phyloP scores from a whole-genome alignment of 306 rosid genomes.

The Vachellia pachyceras region DNA sequence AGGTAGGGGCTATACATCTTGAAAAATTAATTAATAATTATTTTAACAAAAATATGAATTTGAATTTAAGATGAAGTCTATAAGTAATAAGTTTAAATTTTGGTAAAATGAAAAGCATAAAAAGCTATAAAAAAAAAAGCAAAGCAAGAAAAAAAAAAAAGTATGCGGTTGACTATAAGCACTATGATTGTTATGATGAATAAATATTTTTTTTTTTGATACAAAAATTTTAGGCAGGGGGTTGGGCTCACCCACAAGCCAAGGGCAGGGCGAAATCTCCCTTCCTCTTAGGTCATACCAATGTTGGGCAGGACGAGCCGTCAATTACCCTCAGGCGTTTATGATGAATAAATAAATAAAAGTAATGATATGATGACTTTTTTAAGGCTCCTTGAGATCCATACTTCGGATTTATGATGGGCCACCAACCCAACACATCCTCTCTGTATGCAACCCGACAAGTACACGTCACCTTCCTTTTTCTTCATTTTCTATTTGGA shows the following conservation, averaged over 20 bases:
- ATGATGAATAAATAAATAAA: not conserved
- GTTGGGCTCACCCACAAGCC: too few relatives aligned
- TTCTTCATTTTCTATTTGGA: not conserved
- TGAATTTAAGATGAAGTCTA: too few relatives aligned
- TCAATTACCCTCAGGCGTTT: too few relatives aligned
- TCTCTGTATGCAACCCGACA: not conserved
- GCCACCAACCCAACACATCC: slow-evolving; percentile 3
- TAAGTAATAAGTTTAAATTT: not conserved
- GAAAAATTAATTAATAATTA: too few relatives aligned
- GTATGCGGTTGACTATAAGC: not conserved
- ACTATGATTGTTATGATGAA: not conserved
- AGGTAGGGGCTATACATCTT: not conserved
- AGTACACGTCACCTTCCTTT: not conserved
- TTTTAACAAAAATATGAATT: too few relatives aligned
- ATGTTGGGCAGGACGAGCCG: too few relatives aligned
- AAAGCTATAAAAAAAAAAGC: too few relatives aligned
- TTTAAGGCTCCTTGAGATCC: not conserved
- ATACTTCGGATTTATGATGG: not conserved
- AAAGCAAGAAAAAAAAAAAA: not conserved
- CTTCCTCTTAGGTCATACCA: too few relatives aligned
- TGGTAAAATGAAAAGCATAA: too few relatives aligned
- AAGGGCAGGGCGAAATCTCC: too few relatives aligned
- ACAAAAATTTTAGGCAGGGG: too few relatives aligned
- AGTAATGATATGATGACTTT: not conserved
- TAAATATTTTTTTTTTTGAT: too few relatives aligned